A percentile compares a stretch with the other conserved stretches of the same genome.
Evolutionary conservation across 1,284 basidiomycete genomes (phyloP).

Genomic region (Rhizoctonia solani): DNA sequence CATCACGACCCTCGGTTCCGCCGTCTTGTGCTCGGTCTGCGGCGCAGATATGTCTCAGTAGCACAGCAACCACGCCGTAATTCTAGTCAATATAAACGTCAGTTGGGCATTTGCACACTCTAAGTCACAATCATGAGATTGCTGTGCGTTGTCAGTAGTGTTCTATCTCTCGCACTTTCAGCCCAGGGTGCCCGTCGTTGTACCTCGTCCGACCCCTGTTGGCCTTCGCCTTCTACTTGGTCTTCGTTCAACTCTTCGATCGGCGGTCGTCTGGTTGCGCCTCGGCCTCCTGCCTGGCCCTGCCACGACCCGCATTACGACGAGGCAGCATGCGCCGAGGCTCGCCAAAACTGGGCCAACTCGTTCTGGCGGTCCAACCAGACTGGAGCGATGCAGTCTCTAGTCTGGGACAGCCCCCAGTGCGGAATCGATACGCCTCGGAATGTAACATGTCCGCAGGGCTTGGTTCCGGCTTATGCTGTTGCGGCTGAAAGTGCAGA

Average conservation of each 20-base stretch:
- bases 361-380: slow-evolving; percentile 8
- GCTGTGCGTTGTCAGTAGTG: neutral
- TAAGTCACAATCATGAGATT: neutral
- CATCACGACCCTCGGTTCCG: neutral
- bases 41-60: neutral
- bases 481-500: neutral
- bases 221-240: slow-evolving; percentile 1
- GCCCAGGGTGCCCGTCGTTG: neutral
- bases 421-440: slow-evolving; percentile 13
- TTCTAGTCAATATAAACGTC: neutral
- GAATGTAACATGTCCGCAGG: slow-evolving; percentile 16
- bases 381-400: neutral
- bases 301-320: slow-evolving; percentile 31
- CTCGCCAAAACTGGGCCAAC: neutral
- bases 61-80: neutral
- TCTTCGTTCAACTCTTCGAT: slow-evolving; percentile 19
- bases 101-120: neutral
- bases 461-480: slow-evolving; percentile 21
- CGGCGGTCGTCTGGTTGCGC: slow-evolving; percentile 24
- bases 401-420: slow-evolving; percentile 16
- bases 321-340: neutral
- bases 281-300: slow-evolving; percentile 30
- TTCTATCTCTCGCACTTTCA: neutral
- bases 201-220: neutral
- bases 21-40: slow-evolving; percentile 4